Conservation (phyloP, 345 rosid genomes). For the Acer saccharum region DNA sequence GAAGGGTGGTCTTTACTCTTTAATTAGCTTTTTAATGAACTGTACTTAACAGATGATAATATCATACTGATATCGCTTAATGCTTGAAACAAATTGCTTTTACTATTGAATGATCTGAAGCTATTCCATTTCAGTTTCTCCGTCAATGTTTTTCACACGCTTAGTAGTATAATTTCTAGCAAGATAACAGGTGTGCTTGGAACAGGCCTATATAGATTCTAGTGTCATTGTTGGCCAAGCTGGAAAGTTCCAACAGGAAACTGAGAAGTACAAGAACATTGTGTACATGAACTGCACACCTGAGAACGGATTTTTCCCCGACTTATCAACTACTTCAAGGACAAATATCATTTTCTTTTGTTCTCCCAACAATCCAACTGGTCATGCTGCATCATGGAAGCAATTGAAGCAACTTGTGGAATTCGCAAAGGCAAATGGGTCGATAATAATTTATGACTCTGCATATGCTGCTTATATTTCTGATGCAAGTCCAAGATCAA, state of each 20-base stretch:
- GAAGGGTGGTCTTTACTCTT: background rate
- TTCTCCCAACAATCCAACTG: slow-evolving; percentile 95
- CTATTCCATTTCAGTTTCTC: background rate
- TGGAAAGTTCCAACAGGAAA: slow-evolving; percentile 51
- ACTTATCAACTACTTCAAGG: slow-evolving; percentile 48
- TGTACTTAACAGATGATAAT: background rate
- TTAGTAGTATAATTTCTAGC: background rate
- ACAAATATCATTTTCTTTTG: slow-evolving; percentile 90
- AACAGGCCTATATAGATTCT: slow-evolving; percentile 76
- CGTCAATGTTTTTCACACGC: no score
- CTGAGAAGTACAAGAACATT: slow-evolving; percentile 58
- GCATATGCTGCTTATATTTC: slow-evolving; percentile 76
- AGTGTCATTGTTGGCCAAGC: slow-evolving; percentile 80
- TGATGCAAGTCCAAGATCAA: slow-evolving; percentile 70
- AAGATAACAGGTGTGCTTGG: slow-evolving; percentile 5
- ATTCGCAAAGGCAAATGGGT: slow-evolving; percentile 78
- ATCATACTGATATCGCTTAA: background rate
- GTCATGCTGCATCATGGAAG: slow-evolving; percentile 59
- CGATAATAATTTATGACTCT: slow-evolving; percentile 70
- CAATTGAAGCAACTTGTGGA: slow-evolving; percentile 64
- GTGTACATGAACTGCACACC: slow-evolving; percentile 67
- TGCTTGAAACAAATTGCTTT: background rate
- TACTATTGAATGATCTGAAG: background rate
- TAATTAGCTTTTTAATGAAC: background rate
- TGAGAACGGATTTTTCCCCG: slow-evolving; percentile 70